Evolutionary conservation across 2,329 filamentous ascomycete genomes (phyloP), one percentile per base, ranked within the genome.

Genomic region (Aspergillus aculeatus): DNA sequence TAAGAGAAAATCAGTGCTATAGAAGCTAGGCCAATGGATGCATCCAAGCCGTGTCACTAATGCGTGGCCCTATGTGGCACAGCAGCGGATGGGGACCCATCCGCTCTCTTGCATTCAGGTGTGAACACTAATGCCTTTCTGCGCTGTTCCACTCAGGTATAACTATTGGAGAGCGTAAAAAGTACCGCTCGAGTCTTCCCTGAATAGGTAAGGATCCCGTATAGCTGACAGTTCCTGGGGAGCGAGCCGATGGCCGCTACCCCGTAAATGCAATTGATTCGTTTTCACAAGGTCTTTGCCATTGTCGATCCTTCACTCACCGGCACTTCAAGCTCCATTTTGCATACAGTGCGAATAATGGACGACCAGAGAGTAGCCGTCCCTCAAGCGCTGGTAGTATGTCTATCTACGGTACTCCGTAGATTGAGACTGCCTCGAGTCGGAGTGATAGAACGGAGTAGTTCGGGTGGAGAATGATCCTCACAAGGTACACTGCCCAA

Each of bases 101-200:
- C 62, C 62, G 57, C 60, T 60, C 57, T 47, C 32, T 58, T 66
- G 64, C 61, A 60, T 60, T 55, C 59, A 48, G 58, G 56, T 58
- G 56, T 62, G 44, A 54, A 59, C 56, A 62, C 64, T 67, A 67
- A 64, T 62, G 64, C 57, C 50, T 49, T 50, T 54, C 31, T 62
- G 59, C 57, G 61, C 61, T 54, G 47, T 58, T 56, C 44, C 54
- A 57, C 57, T 54, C 44, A 32, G 35, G 23, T 31, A 55, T 24
- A 10, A 21, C 14, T 47, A 31, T 35, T 32, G 38, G 53, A 48
- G 26, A 16, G 26, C 16, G 53, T 12, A 35, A 35, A 35, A 35
- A 35, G 32, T 35, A 48, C 24, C 38, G 6, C 16, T 44, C 16
- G 38, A 16, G 14, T n/a, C 7, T 19, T 44, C 38, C 38, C 38